Conservation (phyloP, 176 grass and related monocot species). For the Eleusine indica region DNA sequence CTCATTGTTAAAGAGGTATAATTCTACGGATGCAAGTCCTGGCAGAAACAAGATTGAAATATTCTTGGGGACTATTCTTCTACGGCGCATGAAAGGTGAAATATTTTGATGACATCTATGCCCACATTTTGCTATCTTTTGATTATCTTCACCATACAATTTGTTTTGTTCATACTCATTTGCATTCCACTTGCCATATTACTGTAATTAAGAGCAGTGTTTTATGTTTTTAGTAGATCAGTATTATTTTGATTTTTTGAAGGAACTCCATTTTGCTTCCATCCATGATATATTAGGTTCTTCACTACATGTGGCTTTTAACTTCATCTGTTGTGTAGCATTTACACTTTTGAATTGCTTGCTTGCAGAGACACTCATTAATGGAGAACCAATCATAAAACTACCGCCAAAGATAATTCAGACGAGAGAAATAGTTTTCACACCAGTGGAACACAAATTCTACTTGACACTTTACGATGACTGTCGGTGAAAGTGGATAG, state of each 20-base stretch:
- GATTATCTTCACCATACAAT: no score
- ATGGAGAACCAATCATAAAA: conserved; percentile 90
- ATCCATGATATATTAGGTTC: no score
- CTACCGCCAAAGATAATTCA: conserved; percentile 70
- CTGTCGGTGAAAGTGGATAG: no score
- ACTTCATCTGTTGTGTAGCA: conserved; percentile 15
- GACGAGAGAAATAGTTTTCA: conserved; percentile 74
- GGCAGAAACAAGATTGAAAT: conserved; percentile 89
- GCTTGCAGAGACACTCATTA: conserved; percentile 62
- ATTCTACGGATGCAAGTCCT: conserved; percentile 58
- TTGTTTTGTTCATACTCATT: no score
- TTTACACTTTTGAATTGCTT: neutral
- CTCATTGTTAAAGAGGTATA: conserved; percentile 55
- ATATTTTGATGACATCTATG: no score
- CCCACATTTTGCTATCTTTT: no score
- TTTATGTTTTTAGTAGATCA: no score
- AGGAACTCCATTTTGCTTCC: no score
- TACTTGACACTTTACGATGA: conserved; percentile 66
- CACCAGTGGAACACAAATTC: conserved; percentile 71
- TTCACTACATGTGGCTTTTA: no score
- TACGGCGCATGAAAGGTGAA: conserved; percentile 88
- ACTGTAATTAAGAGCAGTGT: no score
- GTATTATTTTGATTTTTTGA: no score
- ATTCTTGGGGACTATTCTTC: conserved; percentile 70
- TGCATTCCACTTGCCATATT: no score